Percentiles rank a stretch among this genome's conserved stretches.
phyloP scores from a whole-genome alignment of 2,329 filamentous ascomycete genomes.

The Colletotrichum cordylinicola region DNA sequence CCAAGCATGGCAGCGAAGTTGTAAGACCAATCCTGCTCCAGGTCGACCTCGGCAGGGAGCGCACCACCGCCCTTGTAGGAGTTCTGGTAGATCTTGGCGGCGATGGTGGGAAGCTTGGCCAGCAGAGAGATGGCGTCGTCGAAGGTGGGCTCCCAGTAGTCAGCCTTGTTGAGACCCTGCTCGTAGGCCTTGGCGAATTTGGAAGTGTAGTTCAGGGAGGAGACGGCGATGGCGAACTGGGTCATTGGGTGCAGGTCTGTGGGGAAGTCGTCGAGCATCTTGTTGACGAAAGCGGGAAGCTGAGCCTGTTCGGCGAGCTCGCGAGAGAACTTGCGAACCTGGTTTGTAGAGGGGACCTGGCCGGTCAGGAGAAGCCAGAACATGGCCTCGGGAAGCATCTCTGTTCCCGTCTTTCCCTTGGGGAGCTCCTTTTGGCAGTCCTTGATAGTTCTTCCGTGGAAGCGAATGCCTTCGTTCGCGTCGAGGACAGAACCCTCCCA shows the following conservation, averaged over 20 bases:
- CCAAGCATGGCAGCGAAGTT: constrained; percentile 98
- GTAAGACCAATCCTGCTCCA: constrained; percentile 94
- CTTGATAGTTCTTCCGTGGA: constrained; percentile 97
- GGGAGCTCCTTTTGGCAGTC: constrained; percentile 94
- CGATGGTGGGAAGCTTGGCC: constrained; percentile 95
- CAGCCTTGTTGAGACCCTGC: constrained; percentile 87
- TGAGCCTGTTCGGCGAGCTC: constrained; percentile 86
- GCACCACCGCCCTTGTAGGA: constrained; percentile 77
- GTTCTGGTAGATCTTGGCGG: constrained; percentile 97
- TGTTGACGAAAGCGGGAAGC: constrained; percentile 82
- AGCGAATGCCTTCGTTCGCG: constrained; percentile 95
- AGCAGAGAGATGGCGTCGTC: constrained; percentile 93
- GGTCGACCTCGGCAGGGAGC: constrained; percentile 78
- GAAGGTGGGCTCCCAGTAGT: constrained; percentile 99
- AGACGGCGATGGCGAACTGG: constrained; percentile 93
- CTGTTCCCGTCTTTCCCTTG: constrained; percentile 89
- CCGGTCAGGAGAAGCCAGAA: constrained; percentile 98
- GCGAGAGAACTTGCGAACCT: constrained; percentile 82
- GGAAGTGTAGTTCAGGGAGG: constrained; percentile 93
- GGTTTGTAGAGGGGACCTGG: constrained; percentile 81
- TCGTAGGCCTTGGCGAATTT: constrained; percentile 94
- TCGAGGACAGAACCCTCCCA: constrained; percentile 99
- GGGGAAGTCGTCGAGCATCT: constrained; percentile 90
- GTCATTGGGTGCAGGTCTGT: constrained; percentile 96
- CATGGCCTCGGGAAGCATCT: constrained; percentile 99